phyloP scores from a whole-genome alignment of 2,329 filamentous ascomycete genomes.

The Scopulariopsis brevicaulis region DNA sequence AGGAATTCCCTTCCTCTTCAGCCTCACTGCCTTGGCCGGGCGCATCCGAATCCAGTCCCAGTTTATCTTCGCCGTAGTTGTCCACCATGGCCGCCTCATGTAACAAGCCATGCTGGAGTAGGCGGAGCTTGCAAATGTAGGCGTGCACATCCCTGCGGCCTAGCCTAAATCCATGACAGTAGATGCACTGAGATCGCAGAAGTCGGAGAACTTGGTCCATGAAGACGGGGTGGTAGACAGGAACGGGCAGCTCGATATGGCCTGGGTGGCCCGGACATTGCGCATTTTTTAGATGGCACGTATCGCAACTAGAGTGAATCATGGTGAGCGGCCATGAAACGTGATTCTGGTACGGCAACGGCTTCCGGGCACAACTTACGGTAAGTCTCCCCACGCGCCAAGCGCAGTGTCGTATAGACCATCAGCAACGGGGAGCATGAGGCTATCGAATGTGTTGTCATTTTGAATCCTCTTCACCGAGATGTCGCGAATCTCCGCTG shows the following conservation, averaged over 20 bases:
- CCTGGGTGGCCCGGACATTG: slow-evolving; percentile 87
- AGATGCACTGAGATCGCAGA: slow-evolving; percentile 77
- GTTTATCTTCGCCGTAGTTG: slow-evolving; percentile 32
- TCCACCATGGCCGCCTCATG: slow-evolving; percentile 53
- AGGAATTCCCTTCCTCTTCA: slow-evolving; percentile 48
- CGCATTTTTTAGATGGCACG: slow-evolving; percentile 74
- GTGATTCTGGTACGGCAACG: slow-evolving; percentile 4
- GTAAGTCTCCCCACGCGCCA: slow-evolving; percentile 76
- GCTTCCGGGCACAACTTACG: slow-evolving; percentile 36
- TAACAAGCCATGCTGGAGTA: slow-evolving; percentile 76
- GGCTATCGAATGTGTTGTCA: slow-evolving; percentile 84
- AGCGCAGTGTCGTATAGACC: slow-evolving; percentile 89
- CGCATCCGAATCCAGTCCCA: slow-evolving; percentile 25
- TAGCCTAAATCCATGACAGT: slow-evolving; percentile 80
- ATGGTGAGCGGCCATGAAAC: not conserved
- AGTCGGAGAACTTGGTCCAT: slow-evolving; percentile 84
- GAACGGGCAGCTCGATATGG: slow-evolving; percentile 87
- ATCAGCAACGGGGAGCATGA: slow-evolving; percentile 79
- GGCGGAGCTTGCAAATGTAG: slow-evolving; percentile 71
- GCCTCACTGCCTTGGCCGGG: slow-evolving; percentile 45
- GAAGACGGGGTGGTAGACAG: slow-evolving; percentile 93
- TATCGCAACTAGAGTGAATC: slow-evolving; percentile 59
- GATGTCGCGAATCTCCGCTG: slow-evolving; percentile 73
- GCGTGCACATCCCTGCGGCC: slow-evolving; percentile 65
- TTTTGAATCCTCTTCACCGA: slow-evolving; percentile 94